Evolutionary conservation across 805 yeast genomes (phyloP).

Genomic region (Kuraishia hungarica): DNA sequence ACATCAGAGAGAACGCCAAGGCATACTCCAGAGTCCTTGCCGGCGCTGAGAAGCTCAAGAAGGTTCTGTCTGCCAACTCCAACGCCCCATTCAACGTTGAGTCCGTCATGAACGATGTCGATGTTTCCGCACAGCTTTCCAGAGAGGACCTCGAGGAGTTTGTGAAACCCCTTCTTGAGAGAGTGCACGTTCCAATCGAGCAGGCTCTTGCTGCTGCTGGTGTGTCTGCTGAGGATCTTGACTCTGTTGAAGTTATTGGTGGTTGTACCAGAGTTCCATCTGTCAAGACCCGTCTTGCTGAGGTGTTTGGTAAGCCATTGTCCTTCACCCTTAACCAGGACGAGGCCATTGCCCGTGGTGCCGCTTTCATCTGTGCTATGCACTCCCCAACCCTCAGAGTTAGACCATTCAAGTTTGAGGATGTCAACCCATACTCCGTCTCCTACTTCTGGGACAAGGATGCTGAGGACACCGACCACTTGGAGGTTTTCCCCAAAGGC

Average conservation of each 20-base stretch:
- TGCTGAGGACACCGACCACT: constrained; percentile 82
- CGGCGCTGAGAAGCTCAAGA: constrained; percentile 90
- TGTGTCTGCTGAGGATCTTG: constrained; percentile 63
- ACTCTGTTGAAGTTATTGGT: constrained; percentile 92
- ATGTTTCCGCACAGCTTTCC: constrained; percentile 79
- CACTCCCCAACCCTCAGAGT: constrained; percentile 99
- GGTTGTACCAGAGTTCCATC: constrained; percentile 98
- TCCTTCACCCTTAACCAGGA: constrained; percentile 97
- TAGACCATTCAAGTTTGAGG: constrained; percentile 97
- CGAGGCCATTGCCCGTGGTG: constrained; percentile 98
- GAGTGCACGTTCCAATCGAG: constrained; percentile 72
- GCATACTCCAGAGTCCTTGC: constrained; percentile 89
- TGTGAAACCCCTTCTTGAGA: constrained; percentile 71
- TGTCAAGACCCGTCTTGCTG: constrained; percentile 72
- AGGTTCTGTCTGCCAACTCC: constrained; percentile 92
- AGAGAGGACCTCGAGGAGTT: constrained; percentile 92
- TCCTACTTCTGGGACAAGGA: constrained; percentile 93
- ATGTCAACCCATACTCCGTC: constrained; percentile 83
- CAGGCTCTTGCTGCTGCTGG: constrained; percentile 77
- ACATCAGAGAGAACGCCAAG: constrained; percentile 84
- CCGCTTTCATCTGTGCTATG: constrained; percentile 97
- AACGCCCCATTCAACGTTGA: constrained; percentile 93
- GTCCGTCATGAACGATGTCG: constrained; percentile 95
- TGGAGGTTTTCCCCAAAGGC: constrained; percentile 96
- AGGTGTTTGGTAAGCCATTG: constrained; percentile 75